Conservation (phyloP, 169 alveolate genomes). For the Plasmodium blacklocki region DNA sequence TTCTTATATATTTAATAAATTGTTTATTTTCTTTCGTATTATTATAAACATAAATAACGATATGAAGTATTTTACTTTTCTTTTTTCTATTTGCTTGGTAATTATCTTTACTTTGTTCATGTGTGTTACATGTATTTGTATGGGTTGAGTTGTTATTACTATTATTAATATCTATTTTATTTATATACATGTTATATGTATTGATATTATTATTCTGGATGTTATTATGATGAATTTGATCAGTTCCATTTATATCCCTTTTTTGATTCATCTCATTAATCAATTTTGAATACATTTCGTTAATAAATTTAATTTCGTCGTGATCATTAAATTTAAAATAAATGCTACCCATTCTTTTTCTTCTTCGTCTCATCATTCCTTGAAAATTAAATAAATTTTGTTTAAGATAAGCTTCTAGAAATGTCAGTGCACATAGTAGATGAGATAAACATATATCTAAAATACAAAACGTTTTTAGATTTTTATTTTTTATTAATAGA, state of each 20-base stretch:
- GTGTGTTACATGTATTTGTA: no score
- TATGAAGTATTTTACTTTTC: slow-evolving; percentile 44
- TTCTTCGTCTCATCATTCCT: slow-evolving; percentile 72
- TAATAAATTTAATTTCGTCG: slow-evolving; percentile 46
- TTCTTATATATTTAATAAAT: slow-evolving; percentile 50
- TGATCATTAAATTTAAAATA: slow-evolving; percentile 59
- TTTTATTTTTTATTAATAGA: slow-evolving; percentile 25
- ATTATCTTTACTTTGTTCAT: no score
- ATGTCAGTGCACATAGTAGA: slow-evolving; percentile 42
- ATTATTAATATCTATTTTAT: slow-evolving; percentile 3
- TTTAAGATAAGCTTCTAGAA: slow-evolving; percentile 59
- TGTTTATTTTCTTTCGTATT: slow-evolving; percentile 60
- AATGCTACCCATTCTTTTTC: slow-evolving; percentile 54
- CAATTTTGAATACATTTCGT: slow-evolving; percentile 15
- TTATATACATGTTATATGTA: background rate
- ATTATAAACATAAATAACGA: slow-evolving; percentile 62
- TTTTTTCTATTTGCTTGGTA: no score
- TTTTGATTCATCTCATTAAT: slow-evolving; percentile 25
- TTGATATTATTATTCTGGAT: background rate
- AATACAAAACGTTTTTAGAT: slow-evolving; percentile 38
- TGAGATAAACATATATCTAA: slow-evolving; percentile 56
- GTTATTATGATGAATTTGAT: no score
- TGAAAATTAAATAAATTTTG: slow-evolving; percentile 57
- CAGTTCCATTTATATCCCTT: background rate
- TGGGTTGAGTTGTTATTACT: slow-evolving; percentile 1